A percentile compares a stretch with the other conserved stretches of the same genome.
Evolutionary conservation across 495 filamentous ascomycete species (phyloP).

Genomic region (Sabuloglossum arenarium): DNA sequence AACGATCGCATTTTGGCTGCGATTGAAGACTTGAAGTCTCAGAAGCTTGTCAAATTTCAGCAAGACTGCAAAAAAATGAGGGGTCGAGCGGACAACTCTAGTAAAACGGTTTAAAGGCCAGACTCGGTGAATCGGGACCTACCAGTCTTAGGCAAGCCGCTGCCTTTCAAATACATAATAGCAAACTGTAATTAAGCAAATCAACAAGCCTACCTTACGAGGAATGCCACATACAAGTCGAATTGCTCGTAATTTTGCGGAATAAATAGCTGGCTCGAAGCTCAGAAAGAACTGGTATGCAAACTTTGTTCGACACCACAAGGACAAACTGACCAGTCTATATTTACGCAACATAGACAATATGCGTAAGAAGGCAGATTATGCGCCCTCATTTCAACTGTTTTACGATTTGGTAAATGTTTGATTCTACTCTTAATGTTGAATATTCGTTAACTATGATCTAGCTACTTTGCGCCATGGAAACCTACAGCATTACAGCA

Average conservation of each 20-base stretch:
- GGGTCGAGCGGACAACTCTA: too few relatives aligned
- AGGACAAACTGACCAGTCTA: not conserved
- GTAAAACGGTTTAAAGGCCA: too few relatives aligned
- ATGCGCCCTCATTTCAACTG: too few relatives aligned
- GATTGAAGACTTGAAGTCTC: too few relatives aligned
- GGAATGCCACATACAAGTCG: not conserved
- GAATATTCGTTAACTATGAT: not conserved
- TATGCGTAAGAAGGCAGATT: not conserved
- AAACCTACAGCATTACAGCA: slow-evolving; percentile 7
- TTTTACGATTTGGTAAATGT: too few relatives aligned
- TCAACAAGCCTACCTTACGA: not conserved
- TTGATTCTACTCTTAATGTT: not conserved
- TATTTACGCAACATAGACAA: not conserved
- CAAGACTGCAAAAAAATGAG: too few relatives aligned
- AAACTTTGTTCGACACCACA: not conserved
- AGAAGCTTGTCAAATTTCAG: too few relatives aligned
- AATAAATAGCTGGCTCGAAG: not conserved
- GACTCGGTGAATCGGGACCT: too few relatives aligned
- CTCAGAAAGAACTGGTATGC: not conserved
- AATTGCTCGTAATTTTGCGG: not conserved
- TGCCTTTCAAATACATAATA: too few relatives aligned
- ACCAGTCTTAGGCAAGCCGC: too few relatives aligned
- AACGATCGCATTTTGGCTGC: too few relatives aligned
- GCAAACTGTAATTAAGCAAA: not conserved
- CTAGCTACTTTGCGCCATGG: too few relatives aligned